Conservation (phyloP, 306 rosid genomes). For the Ammopiptanthus mongolicus region DNA sequence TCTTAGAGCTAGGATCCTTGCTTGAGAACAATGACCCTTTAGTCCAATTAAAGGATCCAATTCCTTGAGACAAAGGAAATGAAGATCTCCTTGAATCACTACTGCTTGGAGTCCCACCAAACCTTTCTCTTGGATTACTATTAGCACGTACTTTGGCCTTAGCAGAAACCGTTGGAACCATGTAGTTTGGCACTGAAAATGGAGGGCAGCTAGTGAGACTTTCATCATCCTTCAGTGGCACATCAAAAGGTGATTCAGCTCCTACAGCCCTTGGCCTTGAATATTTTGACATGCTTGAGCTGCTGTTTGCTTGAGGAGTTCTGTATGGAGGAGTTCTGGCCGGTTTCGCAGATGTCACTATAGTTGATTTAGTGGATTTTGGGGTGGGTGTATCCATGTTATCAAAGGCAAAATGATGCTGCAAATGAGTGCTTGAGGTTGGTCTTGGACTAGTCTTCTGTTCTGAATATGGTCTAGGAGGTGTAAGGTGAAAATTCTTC, state of each 20-base stretch:
- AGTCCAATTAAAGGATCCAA: constrained; percentile 80
- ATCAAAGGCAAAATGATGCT: constrained; percentile 44
- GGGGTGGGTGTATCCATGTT: constrained; percentile 71
- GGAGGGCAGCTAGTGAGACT: constrained; percentile 96
- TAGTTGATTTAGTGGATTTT: constrained; percentile 70
- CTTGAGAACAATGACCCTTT: constrained; percentile 56
- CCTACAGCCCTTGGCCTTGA: constrained; percentile 49
- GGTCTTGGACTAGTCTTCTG: constrained; percentile 62
- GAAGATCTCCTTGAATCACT: constrained; percentile 76
- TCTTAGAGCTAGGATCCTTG: constrained; percentile 51
- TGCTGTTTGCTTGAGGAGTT: constrained; percentile 49
- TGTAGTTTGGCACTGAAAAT: constrained; percentile 84
- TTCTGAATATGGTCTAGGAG: constrained; percentile 69
- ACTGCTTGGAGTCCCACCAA: constrained; percentile 61
- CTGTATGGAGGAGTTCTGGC: constrained; percentile 48
- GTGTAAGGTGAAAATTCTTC: constrained; percentile 70
- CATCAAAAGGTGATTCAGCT: constrained; percentile 52
- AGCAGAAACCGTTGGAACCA: constrained; percentile 80
- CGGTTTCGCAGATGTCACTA: constrained; percentile 37
- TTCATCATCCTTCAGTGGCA: constrained; percentile 66
- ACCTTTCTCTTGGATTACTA: constrained; percentile 78
- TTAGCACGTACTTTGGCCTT: constrained; percentile 63
- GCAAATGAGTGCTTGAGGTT: constrained; percentile 47
- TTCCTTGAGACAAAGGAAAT: constrained; percentile 73
- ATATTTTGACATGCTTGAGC: constrained; percentile 37